Evolutionary conservation across 148 eudicot genomes (phyloP).

Genomic region (Simmondsia chinensis): DNA sequence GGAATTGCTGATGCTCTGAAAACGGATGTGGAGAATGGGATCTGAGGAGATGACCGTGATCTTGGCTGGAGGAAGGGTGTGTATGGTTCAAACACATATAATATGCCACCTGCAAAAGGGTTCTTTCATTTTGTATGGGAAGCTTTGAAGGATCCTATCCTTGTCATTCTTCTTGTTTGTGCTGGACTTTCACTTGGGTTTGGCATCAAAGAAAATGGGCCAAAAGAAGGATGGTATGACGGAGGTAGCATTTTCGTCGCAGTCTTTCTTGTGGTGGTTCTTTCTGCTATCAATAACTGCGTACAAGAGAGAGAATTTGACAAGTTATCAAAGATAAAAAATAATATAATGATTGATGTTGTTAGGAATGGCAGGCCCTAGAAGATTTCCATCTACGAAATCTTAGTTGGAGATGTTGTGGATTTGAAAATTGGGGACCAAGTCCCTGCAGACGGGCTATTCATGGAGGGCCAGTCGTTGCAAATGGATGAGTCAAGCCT

Average conservation of each 20-base stretch:
- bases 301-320: conserved; percentile 44
- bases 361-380: conserved; percentile 41
- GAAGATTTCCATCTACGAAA: conserved; percentile 39
- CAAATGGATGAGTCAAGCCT: conserved; percentile 59
- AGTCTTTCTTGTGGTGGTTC: conserved; percentile 35
- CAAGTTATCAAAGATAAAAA: conserved; percentile 43
- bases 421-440: conserved; percentile 29
- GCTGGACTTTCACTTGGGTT: conserved; percentile 63
- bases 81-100: conserved; percentile 43
- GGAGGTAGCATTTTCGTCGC: conserved; percentile 57
- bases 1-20: conserved; percentile 24
- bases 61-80: conserved; percentile 7
- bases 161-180: conserved; percentile 41
- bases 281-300: conserved; percentile 46
- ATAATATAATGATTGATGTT: conserved; percentile 28
- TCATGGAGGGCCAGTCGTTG: conserved; percentile 36
- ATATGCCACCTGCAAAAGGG: conserved; percentile 39
- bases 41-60: conserved; percentile 11
- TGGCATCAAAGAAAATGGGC: conserved; percentile 48
- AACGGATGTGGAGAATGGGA: conserved; percentile 27
- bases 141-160: conserved; percentile 40
- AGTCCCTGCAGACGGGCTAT: conserved; percentile 51
- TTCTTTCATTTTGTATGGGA: conserved; percentile 26
- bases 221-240: conserved; percentile 52
- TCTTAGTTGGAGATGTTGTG: conserved; percentile 52